Evolutionary conservation across 2,329 filamentous ascomycete species (phyloP).

Genomic region (Colletotrichum sp.): DNA sequence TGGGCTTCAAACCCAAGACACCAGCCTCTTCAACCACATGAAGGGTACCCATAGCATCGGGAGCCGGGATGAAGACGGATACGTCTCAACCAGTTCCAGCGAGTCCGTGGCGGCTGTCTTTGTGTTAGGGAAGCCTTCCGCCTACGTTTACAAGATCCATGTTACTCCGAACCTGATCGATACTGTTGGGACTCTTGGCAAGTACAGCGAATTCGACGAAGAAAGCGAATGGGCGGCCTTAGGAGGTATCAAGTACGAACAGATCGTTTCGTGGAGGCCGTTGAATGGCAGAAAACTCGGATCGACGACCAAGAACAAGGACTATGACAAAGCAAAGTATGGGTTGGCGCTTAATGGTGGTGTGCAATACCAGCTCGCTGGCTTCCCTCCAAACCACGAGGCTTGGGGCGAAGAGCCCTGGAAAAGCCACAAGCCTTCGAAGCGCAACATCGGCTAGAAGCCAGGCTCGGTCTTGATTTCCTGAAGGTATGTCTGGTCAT

Average conservation of each 20-base stretch:
- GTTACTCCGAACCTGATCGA: not conserved
- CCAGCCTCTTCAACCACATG: not conserved
- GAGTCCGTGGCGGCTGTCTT: not conserved
- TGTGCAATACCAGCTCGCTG: not conserved
- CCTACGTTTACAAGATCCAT: not conserved
- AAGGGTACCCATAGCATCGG: not conserved
- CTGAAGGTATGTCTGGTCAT: not conserved
- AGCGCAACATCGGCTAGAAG: not conserved
- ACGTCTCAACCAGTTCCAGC: not conserved
- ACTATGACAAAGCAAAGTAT: not conserved
- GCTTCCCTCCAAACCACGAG: not conserved
- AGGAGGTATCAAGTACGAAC: not conserved
- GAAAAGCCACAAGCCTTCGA: not conserved
- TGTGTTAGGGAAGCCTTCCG: not conserved
- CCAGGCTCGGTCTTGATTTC: not conserved
- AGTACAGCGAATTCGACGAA: not conserved
- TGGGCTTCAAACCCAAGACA: not conserved
- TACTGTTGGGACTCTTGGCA: not conserved
- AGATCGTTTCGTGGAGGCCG: not conserved
- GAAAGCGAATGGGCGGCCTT: not conserved
- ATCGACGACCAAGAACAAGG: not conserved
- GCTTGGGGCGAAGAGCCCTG: not conserved
- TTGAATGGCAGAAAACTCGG: not conserved
- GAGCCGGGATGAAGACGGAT: not conserved
- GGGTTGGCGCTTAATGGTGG: not conserved